These are phyloP conservation scores for Hebeloma cylindrosporum DNA, from an alignment of 768 basidiomycete genomes.

Conservation along the genomic window DNA sequence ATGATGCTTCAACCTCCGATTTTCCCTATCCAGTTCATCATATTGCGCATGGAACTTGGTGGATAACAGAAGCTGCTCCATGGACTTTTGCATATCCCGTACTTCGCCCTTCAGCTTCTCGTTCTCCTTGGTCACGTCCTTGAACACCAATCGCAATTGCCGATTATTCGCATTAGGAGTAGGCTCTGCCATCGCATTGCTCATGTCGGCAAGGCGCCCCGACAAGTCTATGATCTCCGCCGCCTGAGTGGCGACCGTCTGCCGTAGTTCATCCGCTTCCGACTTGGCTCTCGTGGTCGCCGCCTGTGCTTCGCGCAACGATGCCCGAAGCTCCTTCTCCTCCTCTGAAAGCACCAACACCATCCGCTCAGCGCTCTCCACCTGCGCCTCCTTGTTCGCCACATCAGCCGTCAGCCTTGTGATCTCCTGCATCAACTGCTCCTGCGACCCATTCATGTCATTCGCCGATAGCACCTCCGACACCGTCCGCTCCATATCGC, in stretches of 20 bases:
- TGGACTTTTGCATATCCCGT: slow-evolving; percentile 36
- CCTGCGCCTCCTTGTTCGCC: slow-evolving; percentile 24
- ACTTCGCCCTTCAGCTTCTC: slow-evolving; percentile 35
- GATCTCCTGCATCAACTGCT: slow-evolving; percentile 31
- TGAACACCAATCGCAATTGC: slow-evolving; percentile 37
- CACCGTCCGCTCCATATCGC: slow-evolving; percentile 32
- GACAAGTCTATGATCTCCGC: slow-evolving; percentile 31
- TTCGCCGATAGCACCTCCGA: slow-evolving; percentile 25
- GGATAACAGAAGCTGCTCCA: slow-evolving; percentile 35
- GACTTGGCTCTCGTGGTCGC: slow-evolving; percentile 22
- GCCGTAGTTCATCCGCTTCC: slow-evolving; percentile 24
- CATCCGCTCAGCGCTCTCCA: slow-evolving; percentile 32
- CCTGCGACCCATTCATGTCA: slow-evolving; percentile 25
- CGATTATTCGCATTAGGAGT: slow-evolving; percentile 26
- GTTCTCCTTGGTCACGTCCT: slow-evolving; percentile 42
- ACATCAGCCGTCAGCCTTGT: slow-evolving; percentile 24
- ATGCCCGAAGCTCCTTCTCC: slow-evolving; percentile 25
- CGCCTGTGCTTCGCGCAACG: slow-evolving; percentile 25
- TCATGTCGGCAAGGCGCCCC: slow-evolving; percentile 32
- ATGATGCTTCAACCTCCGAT: slow-evolving; percentile 30
- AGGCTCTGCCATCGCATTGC: slow-evolving; percentile 29
- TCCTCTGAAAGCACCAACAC: slow-evolving; percentile 29
- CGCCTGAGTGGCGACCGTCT: slow-evolving; percentile 24
- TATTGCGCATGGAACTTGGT: slow-evolving; percentile 28
- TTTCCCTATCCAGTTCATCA: slow-evolving; percentile 36